Evolutionary conservation across 345 rosid genomes (phyloP).

Genomic region (Excoecaria cochinchinensis): DNA sequence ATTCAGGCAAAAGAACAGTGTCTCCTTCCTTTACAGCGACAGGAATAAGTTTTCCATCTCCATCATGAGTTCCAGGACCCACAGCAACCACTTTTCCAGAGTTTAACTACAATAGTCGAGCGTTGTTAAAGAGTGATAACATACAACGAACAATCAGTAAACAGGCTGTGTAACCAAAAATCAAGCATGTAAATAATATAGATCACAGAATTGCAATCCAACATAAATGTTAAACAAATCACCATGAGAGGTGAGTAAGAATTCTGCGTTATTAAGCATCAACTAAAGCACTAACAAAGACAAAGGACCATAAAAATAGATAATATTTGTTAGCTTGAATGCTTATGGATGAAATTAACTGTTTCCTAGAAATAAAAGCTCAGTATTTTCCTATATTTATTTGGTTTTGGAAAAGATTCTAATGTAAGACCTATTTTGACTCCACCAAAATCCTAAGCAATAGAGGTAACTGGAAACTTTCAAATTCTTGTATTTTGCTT

Average conservation of each 20-base stretch:
- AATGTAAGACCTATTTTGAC: not conserved
- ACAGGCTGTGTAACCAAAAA: not conserved
- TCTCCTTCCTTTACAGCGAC: constrained; percentile 29
- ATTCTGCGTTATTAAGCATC: not conserved
- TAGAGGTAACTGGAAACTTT: not conserved
- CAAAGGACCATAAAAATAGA: not conserved
- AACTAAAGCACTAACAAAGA: not conserved
- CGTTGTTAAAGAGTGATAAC: not conserved
- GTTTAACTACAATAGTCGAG: constrained; percentile 15
- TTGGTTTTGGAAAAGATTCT: not conserved
- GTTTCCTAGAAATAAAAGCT: not conserved
- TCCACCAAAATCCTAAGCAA: not conserved
- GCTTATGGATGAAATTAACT: not conserved
- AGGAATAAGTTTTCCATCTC: constrained; percentile 25
- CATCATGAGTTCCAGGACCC: constrained; percentile 27
- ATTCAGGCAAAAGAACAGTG: constrained; percentile 30
- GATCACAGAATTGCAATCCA: not conserved
- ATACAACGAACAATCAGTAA: not conserved
- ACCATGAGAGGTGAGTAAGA: not conserved
- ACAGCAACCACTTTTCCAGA: constrained; percentile 29
- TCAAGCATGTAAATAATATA: not conserved
- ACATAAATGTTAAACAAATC: not conserved
- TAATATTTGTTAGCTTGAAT: not conserved
- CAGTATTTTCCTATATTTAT: not conserved
- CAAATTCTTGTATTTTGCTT: not conserved